These are phyloP conservation scores for Hyaloperonospora brassicae DNA, from an alignment of 352 stramenopile genomes.

Conservation along the genomic window DNA sequence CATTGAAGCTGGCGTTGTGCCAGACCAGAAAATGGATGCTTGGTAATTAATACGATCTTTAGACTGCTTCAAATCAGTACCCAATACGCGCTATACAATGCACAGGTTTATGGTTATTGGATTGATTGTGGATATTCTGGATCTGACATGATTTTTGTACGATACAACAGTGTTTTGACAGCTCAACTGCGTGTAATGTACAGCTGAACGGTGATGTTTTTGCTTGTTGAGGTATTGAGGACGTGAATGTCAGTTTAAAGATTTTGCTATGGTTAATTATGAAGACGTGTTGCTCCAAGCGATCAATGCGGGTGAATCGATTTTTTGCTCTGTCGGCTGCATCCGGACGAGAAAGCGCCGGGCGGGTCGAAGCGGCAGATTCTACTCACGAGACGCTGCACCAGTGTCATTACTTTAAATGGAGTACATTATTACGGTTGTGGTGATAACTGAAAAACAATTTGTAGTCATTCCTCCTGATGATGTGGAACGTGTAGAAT, in stretches of 20 bases:
- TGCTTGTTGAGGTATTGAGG: too few relatives aligned
- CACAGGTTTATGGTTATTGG: too few relatives aligned
- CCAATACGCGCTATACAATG: too few relatives aligned
- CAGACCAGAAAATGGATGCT: too few relatives aligned
- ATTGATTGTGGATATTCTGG: too few relatives aligned
- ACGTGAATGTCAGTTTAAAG: neutral
- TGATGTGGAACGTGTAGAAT: too few relatives aligned
- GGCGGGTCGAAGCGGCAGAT: conserved; percentile 53
- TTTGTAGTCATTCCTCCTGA: conserved; percentile 21
- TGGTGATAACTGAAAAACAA: conserved; percentile 80
- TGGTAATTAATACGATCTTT: too few relatives aligned
- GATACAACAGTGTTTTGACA: conserved; percentile 63
- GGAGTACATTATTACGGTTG: conserved; percentile 89
- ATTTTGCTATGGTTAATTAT: too few relatives aligned
- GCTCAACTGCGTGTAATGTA: conserved; percentile 81
- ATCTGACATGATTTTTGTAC: too few relatives aligned
- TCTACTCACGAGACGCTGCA: conserved; percentile 84
- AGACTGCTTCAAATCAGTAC: too few relatives aligned
- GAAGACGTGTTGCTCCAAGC: conserved; percentile 56
- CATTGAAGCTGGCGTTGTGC: too few relatives aligned
- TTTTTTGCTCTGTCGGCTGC: conserved; percentile 82
- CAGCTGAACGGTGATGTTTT: conserved; percentile 67
- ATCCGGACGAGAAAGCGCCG: conserved; percentile 32
- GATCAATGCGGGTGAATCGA: conserved; percentile 92
- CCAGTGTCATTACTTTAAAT: conserved; percentile 96